Conservation (phyloP, 1,284 basidiomycete genomes). For the Lentinula novae-zelandiae region DNA sequence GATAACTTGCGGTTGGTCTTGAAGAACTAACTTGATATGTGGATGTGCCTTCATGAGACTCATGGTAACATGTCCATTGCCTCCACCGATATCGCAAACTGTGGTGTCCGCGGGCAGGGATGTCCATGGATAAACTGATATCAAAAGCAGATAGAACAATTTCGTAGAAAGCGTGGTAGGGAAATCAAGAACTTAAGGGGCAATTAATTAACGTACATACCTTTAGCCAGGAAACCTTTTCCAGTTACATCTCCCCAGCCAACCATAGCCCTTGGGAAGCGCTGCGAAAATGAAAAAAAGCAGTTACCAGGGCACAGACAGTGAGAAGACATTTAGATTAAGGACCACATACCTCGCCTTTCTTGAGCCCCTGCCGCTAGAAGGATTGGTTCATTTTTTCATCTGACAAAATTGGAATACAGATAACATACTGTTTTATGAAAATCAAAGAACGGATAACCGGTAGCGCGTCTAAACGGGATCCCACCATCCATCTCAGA, state of each 20-base stretch:
- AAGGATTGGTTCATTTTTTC: neutral
- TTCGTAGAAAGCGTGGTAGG: neutral
- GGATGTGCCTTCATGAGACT: slow-evolving; percentile 36
- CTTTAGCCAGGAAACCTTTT: slow-evolving; percentile 6
- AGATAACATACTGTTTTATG: slow-evolving; percentile 2
- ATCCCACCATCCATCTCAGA: slow-evolving; percentile 6
- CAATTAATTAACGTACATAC: neutral
- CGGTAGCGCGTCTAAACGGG: slow-evolving; percentile 10
- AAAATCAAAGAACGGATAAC: slow-evolving; percentile 10
- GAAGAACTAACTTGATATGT: slow-evolving; percentile 39
- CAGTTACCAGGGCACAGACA: neutral
- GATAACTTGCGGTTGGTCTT: slow-evolving; percentile 40
- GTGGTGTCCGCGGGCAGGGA: slow-evolving; percentile 28
- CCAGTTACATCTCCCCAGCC: slow-evolving; percentile 22
- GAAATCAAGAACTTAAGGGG: too few species aligned
- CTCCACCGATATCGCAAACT: slow-evolving; percentile 47
- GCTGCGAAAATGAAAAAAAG: slow-evolving; percentile 4
- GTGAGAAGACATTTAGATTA: neutral
- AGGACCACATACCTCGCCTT: neutral
- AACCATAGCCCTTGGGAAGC: slow-evolving; percentile 26
- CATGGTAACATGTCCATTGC: slow-evolving; percentile 41
- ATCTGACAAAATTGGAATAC: neutral
- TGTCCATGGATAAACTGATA: slow-evolving; percentile 42
- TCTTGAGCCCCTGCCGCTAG: slow-evolving; percentile 2
- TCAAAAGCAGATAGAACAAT: neutral